Conservation (phyloP, 192 early-diverging fungal genomes). For the Coemansia sp. region DNA sequence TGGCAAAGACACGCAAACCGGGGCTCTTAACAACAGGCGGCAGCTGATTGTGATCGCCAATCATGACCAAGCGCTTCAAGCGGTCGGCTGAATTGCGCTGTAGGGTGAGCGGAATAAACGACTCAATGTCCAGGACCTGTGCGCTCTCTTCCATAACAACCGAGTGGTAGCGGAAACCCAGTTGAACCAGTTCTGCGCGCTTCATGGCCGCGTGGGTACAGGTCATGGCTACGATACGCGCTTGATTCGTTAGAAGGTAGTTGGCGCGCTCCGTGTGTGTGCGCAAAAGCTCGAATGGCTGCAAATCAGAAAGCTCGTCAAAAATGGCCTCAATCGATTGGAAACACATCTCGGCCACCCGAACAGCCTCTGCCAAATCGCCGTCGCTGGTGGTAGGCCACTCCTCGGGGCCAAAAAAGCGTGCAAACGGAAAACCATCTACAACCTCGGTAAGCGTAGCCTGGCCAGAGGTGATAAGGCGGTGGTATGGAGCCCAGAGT, state of each 20-base stretch:
- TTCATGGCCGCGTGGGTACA: constrained; percentile 95
- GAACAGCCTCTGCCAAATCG: constrained; percentile 54
- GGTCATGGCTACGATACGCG: constrained; percentile 96
- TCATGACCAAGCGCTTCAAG: constrained; percentile 86
- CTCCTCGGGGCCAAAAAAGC: constrained; percentile 69
- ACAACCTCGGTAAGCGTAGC: neutral
- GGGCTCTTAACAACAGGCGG: constrained; percentile 92
- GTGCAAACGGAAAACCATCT: constrained; percentile 75
- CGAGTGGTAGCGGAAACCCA: constrained; percentile 94
- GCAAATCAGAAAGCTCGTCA: constrained; percentile 83
- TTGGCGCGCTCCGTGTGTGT: constrained; percentile 75
- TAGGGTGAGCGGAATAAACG: constrained; percentile 87
- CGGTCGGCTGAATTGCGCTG: constrained; percentile 64
- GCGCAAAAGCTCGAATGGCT: constrained; percentile 90
- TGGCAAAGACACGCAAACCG: constrained; percentile 79
- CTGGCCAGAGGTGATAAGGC: constrained; percentile 18
- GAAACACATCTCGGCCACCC: constrained; percentile 70
- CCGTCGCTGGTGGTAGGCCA: too few relatives aligned
- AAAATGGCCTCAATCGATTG: constrained; percentile 77
- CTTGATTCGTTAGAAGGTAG: constrained; percentile 93
- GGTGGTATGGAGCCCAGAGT: constrained; percentile 71
- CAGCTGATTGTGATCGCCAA: constrained; percentile 97
- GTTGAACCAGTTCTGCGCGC: constrained; percentile 73
- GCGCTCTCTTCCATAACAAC: constrained; percentile 98
- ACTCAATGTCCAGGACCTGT: constrained; percentile 92